Evolutionary conservation across 352 stramenopile species (phyloP), one percentile per base, ranked within the genome.

Genomic region (Phytophthora cactorum): DNA sequence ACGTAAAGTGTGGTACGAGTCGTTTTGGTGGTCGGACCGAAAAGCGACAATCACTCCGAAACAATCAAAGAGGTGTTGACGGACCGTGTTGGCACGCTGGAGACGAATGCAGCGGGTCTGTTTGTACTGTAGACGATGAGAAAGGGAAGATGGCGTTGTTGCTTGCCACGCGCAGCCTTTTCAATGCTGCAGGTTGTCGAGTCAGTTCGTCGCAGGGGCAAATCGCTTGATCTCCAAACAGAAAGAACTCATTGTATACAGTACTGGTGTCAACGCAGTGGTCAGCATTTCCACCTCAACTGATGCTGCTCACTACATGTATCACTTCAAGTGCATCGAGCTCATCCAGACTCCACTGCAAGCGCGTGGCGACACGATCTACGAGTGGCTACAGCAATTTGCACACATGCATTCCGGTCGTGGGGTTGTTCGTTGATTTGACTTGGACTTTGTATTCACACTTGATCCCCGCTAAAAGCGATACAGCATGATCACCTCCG

Each of bases 401-500:
- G 22, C 22, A 28, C 15, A 41, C 15, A 31, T 25, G 43, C 41
- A 49, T 53, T 32, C 14, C 1, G 22, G 4, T 52, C 38, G 54
- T 64, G 27, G n/a, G 34, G 59, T 66, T 52, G 47, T 66, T 38
- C 34, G 28, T 46, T 39, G 15, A 10, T 66, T 71, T 45, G 6
- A 59, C 57, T 72, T 58, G 32, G 5, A 1, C 1, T 66, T 59
- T 54, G 41, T 67, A 67, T 54, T 0, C 25, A 1, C 22, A 1
- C 22, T 44, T 2, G 43, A 52, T 12, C 52, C 64, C 64, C 5
- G 22, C 12, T 31, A 68, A 63, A 70, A 8, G 27, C 49, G 56
- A 69, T 66, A 53, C 27, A 51, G 14, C 25, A 32, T 47, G 57
- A 75, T 68, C 68, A 69, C 38, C 4, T 15, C 38, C 44, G 52